These are phyloP conservation scores for Vickermania spadyakhi DNA, from an alignment of 208 protist genomes.

Conservation along the genomic window DNA sequence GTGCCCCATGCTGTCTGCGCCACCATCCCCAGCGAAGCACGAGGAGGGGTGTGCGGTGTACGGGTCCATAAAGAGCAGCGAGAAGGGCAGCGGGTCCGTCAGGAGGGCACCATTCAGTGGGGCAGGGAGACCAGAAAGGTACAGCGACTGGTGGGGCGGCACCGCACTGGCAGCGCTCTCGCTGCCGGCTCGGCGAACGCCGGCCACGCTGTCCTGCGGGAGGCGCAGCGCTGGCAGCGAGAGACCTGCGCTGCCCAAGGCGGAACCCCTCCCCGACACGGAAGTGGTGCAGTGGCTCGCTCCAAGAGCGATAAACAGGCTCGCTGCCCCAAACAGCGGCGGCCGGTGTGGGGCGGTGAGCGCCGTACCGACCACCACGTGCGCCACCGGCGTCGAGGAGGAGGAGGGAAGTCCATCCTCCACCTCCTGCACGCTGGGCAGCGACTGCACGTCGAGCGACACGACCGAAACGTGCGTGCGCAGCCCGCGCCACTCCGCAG, in stretches of 20 bases:
- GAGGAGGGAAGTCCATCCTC: neutral
- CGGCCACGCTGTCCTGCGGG: neutral
- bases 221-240: neutral
- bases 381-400: neutral
- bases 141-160: neutral
- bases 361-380: neutral
- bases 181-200: neutral
- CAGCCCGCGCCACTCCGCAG: neutral
- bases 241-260: neutral
- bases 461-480: neutral
- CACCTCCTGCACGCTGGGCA: neutral
- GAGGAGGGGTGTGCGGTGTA: neutral
- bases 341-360: neutral
- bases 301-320: neutral
- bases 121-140: constrained; percentile 1
- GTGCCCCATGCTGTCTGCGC: neutral
- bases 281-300: neutral
- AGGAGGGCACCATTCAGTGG: neutral
- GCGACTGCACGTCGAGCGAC: neutral
- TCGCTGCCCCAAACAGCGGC: neutral
- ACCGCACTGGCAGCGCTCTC: neutral
- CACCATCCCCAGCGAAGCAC: neutral
- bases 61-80: neutral
- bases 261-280: neutral
- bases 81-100: constrained; percentile 1